Conservation (phyloP, 2,329 filamentous ascomycete species). For the Alternaria infectoria region DNA sequence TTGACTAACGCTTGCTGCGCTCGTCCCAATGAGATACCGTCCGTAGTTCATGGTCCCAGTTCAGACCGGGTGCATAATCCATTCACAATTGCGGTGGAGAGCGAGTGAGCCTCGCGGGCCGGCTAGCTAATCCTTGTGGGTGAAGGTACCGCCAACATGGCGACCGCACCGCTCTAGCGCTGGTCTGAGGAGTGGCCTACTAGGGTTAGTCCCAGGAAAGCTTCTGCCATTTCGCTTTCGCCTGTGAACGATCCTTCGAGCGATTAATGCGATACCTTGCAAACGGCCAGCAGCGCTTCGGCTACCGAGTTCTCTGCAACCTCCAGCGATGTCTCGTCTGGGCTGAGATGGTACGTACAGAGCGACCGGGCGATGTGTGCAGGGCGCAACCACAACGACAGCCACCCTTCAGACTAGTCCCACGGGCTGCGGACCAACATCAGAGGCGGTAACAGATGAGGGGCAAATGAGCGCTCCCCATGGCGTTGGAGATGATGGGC, state of each 20-base stretch:
- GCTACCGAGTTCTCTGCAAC: conserved; percentile 22
- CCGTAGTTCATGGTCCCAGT: conserved; percentile 31
- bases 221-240: conserved; percentile 18
- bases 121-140: conserved; percentile 36
- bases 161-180: conserved; percentile 37
- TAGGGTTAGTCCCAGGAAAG: conserved; percentile 31
- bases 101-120: conserved; percentile 43
- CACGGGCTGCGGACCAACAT: conserved; percentile 34
- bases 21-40: conserved; percentile 34
- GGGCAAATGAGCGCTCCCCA: conserved; percentile 26
- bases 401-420: conserved; percentile 11
- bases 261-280: conserved; percentile 17
- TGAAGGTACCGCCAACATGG: conserved; percentile 38
- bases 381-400: conserved; percentile 8
- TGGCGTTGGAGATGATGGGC: conserved; percentile 33
- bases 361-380: neutral
- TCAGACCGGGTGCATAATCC: conserved; percentile 41
- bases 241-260: conserved; percentile 19
- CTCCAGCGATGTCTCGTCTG: conserved; percentile 4
- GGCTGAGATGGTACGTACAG: neutral
- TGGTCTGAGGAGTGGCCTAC: conserved; percentile 32
- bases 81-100: conserved; percentile 44
- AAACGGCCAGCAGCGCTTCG: conserved; percentile 19
- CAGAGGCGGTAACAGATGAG: conserved; percentile 34
- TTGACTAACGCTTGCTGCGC: conserved; percentile 34